Conservation (phyloP, 2,329 filamentous ascomycete genomes). For the Phialophora macrospora region DNA sequence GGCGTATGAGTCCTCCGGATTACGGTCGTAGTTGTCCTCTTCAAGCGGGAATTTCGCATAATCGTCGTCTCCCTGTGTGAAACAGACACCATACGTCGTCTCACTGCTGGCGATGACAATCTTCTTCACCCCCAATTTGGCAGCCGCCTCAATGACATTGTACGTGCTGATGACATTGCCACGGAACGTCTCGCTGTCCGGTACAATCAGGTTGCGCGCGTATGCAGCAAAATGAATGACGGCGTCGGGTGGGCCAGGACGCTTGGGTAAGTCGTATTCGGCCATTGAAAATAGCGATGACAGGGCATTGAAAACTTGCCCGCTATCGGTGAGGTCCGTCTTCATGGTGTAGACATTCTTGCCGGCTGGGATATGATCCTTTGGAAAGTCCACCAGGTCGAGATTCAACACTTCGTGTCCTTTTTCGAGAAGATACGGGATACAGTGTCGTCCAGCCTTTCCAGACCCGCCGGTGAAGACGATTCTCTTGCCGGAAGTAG, state of each 20-base stretch:
- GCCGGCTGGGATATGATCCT: slow-evolving; percentile 43
- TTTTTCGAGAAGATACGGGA: slow-evolving; percentile 56
- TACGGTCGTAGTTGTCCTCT: slow-evolving; percentile 61
- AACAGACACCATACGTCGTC: slow-evolving; percentile 67
- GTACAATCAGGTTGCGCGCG: slow-evolving; percentile 65
- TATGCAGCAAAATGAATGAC: slow-evolving; percentile 67
- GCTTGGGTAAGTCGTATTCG: slow-evolving; percentile 53
- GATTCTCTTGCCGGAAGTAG: slow-evolving; percentile 46
- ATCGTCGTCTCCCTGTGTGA: slow-evolving; percentile 62
- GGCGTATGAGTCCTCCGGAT: slow-evolving; percentile 67
- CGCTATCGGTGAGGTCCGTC: slow-evolving; percentile 60
- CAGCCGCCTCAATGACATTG: slow-evolving; percentile 68
- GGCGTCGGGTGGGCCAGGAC: slow-evolving; percentile 57
- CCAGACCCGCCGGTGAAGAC: slow-evolving; percentile 63
- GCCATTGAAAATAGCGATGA: slow-evolving; percentile 62
- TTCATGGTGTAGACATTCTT: slow-evolving; percentile 60
- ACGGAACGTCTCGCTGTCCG: slow-evolving; percentile 64
- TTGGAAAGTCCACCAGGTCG: slow-evolving; percentile 55
- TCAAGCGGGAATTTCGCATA: slow-evolving; percentile 64
- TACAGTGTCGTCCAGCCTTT: slow-evolving; percentile 61
- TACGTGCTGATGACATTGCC: slow-evolving; percentile 63
- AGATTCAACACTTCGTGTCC: slow-evolving; percentile 62
- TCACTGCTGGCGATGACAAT: slow-evolving; percentile 65
- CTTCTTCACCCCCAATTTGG: slow-evolving; percentile 65
- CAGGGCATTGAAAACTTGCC: slow-evolving; percentile 62